Evolutionary conservation across 2,329 filamentous ascomycete species (phyloP).

Genomic region (Fusarium sp.): DNA sequence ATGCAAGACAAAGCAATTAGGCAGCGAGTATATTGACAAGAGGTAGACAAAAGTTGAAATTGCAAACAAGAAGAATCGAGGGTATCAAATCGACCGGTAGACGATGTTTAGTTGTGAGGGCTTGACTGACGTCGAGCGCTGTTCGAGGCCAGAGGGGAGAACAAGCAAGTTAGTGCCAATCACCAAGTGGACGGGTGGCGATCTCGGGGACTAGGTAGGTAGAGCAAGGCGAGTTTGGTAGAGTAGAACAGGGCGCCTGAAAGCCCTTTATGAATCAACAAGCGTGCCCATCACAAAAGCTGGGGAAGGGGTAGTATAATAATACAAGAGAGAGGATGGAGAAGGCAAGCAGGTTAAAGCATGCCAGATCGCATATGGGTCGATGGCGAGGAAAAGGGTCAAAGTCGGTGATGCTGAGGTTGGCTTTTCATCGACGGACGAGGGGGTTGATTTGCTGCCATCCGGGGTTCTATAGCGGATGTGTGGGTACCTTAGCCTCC

Average conservation of each 20-base stretch:
- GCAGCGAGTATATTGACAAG: background rate
- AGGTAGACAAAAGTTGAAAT: background rate
- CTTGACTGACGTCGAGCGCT: conserved; percentile 30
- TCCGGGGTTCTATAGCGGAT: conserved; percentile 32
- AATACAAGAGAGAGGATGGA: conserved; percentile 16
- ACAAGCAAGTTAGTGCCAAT: conserved; percentile 33
- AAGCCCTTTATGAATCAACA: conserved; percentile 36
- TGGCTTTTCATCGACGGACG: conserved; percentile 40
- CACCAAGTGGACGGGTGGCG: conserved; percentile 41
- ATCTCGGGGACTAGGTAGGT: conserved; percentile 41
- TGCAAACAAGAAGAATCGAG: conserved; percentile 9
- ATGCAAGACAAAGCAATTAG: conserved; percentile 20
- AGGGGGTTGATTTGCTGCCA: conserved; percentile 41
- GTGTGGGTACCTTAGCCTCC: conserved; percentile 30
- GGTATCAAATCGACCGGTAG: conserved; percentile 34
- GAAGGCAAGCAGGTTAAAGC: conserved; percentile 20
- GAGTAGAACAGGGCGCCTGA: conserved; percentile 29
- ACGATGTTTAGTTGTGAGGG: conserved; percentile 27
- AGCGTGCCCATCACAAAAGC: conserved; percentile 31
- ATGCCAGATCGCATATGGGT: conserved; percentile 41
- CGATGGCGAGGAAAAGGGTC: conserved; percentile 43
- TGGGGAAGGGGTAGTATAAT: conserved; percentile 13
- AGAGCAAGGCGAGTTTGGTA: conserved; percentile 14
- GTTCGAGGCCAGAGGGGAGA: conserved; percentile 32
- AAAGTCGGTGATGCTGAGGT: conserved; percentile 44